Percentiles rank a stretch among this genome's conserved stretches.
phyloP scores from a whole-genome alignment of 2,329 filamentous ascomycete species.

The Seiridium unicorne region DNA sequence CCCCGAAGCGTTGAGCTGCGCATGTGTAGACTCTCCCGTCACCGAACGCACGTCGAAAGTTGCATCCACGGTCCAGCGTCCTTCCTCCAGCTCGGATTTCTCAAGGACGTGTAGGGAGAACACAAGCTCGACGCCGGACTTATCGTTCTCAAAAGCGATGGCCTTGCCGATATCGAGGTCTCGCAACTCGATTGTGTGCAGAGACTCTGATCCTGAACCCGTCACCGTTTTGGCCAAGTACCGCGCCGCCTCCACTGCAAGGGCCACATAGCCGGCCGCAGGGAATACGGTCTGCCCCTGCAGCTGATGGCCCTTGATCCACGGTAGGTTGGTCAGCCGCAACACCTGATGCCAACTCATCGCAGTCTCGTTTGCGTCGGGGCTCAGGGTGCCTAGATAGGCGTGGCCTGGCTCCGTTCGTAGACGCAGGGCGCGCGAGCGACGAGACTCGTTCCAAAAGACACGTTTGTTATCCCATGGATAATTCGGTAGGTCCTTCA shows the following conservation, averaged over 20 bases:
- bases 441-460: slow-evolving; percentile 32
- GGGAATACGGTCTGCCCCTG: slow-evolving; percentile 31
- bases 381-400: slow-evolving; percentile 22
- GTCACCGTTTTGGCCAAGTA: too few relatives aligned
- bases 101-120: too few relatives aligned
- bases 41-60: too few relatives aligned
- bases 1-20: too few relatives aligned
- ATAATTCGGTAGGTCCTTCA: slow-evolving; percentile 32
- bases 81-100: too few relatives aligned
- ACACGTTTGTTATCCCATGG: slow-evolving; percentile 32
- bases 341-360: slow-evolving; percentile 45
- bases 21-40: too few relatives aligned
- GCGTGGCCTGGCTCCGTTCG: slow-evolving; percentile 24
- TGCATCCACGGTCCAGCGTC: too few relatives aligned
- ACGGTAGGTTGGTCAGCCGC: slow-evolving; percentile 36
- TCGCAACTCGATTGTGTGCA: slow-evolving; percentile 25
- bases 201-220: slow-evolving; percentile 7
- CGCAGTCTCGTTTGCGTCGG: slow-evolving; percentile 25
- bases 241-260: slow-evolving; percentile 40
- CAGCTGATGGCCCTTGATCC: slow-evolving; percentile 46
- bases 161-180: slow-evolving; percentile 35
- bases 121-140: too few relatives aligned
- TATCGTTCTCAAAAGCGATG: too few relatives aligned
- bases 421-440: slow-evolving; percentile 24
- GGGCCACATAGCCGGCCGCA: slow-evolving; percentile 32